phyloP scores from a whole-genome alignment of 352 stramenopile genomes.

The Pythium volutum region DNA sequence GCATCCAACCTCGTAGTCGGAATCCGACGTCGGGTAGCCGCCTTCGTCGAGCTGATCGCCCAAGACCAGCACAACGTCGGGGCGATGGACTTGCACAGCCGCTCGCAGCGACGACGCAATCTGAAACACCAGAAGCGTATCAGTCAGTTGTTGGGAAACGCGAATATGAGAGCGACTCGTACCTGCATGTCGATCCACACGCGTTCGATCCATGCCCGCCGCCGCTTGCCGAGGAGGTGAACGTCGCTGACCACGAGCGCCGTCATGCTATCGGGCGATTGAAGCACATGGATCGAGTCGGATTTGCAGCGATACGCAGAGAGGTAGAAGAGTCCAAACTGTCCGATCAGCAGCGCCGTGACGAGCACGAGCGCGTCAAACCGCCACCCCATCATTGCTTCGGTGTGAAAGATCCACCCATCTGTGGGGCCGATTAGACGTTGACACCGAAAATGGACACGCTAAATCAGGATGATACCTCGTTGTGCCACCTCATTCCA shows the following conservation, averaged over 20 bases:
- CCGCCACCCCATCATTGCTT: slow-evolving; percentile 10
- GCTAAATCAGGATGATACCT: background rate
- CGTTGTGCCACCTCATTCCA: background rate
- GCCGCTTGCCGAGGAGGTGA: slow-evolving; percentile 67
- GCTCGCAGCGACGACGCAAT: slow-evolving; percentile 34
- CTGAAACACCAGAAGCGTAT: slow-evolving; percentile 12
- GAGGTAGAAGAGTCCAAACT: slow-evolving; percentile 64
- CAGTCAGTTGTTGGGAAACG: background rate
- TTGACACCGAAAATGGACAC: too few species aligned
- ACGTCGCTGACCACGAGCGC: slow-evolving; percentile 70
- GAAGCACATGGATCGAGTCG: background rate
- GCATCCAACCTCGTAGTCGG: slow-evolving; percentile 43
- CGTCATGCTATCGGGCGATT: slow-evolving; percentile 16
- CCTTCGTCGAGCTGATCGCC: slow-evolving; percentile 80
- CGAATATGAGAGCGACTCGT: background rate
- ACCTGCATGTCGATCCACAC: slow-evolving; percentile 77
- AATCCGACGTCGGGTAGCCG: slow-evolving; percentile 39
- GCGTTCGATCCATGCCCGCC: slow-evolving; percentile 51
- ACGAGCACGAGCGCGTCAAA: slow-evolving; percentile 17
- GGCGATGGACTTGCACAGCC: slow-evolving; percentile 47
- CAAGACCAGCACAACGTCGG: slow-evolving; percentile 58
- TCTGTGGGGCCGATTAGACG: too few species aligned
- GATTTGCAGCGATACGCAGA: slow-evolving; percentile 27
- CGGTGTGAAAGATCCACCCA: background rate
- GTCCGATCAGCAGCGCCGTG: slow-evolving; percentile 33